A percentile compares a stretch with the other conserved stretches of the same genome.
phyloP scores from a whole-genome alignment of 2,329 filamentous ascomycete species.

The Cladosporium sp. region DNA sequence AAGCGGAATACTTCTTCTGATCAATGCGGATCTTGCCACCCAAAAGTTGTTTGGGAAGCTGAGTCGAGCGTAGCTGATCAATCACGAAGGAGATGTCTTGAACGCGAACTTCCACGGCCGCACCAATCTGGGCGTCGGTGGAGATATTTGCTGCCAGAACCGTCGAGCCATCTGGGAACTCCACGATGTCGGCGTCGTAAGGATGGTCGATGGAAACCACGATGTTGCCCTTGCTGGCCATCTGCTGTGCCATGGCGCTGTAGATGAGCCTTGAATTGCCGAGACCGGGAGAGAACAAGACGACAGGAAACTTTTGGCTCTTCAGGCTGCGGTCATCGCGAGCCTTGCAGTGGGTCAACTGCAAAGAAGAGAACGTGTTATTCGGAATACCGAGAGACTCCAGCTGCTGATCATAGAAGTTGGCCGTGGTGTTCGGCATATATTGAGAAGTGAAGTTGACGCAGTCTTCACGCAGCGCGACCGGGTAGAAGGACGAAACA shows the following conservation, averaged over 20 bases:
- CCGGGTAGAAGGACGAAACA: constrained; percentile 16
- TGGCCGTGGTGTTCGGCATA: constrained; percentile 13
- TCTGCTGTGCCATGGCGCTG: constrained; percentile 40
- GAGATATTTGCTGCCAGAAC: constrained; percentile 23
- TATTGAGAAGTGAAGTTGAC: constrained; percentile 10
- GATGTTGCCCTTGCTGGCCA: constrained; percentile 45
- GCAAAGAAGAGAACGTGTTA: constrained; percentile 13
- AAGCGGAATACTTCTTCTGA: constrained; percentile 30
- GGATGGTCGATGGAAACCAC: constrained; percentile 50
- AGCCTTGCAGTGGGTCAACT: constrained; percentile 11
- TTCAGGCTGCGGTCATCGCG: constrained; percentile 7
- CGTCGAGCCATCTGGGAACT: constrained; percentile 44
- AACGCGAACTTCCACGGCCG: constrained; percentile 13
- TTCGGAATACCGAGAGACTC: constrained; percentile 14
- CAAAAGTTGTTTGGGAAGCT: neutral
- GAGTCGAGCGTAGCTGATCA: constrained; percentile 24
- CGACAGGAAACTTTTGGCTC: constrained; percentile 21
- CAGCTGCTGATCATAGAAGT: constrained; percentile 8
- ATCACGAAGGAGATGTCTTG: constrained; percentile 39
- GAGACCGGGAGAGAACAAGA: constrained; percentile 44
- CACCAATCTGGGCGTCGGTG: constrained; percentile 11
- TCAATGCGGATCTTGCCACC: constrained; percentile 19
- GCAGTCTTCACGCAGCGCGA: constrained; percentile 1
- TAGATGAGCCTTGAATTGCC: constrained; percentile 44
- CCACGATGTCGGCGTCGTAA: constrained; percentile 42